These are phyloP conservation scores for Rachicladosporium sp. DNA, from an alignment of 2,329 filamentous ascomycete species.

Conservation along the genomic window DNA sequence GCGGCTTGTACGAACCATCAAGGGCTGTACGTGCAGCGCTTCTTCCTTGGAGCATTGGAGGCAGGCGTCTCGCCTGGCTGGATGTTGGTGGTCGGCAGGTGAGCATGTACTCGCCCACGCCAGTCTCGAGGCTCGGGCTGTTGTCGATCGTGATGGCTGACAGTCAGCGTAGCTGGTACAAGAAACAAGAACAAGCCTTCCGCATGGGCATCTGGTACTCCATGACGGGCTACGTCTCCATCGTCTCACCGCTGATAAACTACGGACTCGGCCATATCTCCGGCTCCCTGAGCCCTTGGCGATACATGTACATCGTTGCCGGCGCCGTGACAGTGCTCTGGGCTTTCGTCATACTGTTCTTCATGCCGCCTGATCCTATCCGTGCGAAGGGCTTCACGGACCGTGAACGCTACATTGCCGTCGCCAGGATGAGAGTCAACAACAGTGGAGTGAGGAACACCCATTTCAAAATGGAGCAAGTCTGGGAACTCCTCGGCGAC, in stretches of 20 bases:
- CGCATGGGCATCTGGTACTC: conserved; percentile 21
- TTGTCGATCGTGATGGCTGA: neutral
- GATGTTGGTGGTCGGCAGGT: conserved; percentile 65
- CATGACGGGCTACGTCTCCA: conserved; percentile 33
- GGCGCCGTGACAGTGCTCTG: conserved; percentile 31
- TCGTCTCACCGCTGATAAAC: conserved; percentile 36
- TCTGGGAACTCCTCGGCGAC: conserved; percentile 24
- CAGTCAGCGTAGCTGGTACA: conserved; percentile 9
- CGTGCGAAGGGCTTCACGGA: conserved; percentile 31
- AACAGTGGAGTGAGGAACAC: conserved; percentile 27
- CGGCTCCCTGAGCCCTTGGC: conserved; percentile 23
- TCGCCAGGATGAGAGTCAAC: conserved; percentile 18
- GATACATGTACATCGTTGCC: conserved; percentile 32
- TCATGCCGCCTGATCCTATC: conserved; percentile 31
- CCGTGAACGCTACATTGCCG: conserved; percentile 13
- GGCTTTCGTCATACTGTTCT: conserved; percentile 27
- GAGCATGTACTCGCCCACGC: conserved; percentile 19
- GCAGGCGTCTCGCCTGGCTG: conserved; percentile 54
- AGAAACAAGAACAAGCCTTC: conserved; percentile 18
- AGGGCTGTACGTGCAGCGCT: conserved; percentile 66
- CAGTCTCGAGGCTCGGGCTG: neutral
- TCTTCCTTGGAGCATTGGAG: conserved; percentile 60
- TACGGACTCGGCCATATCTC: conserved; percentile 36
- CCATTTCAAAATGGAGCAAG: conserved; percentile 32
- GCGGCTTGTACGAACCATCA: conserved; percentile 48